These are phyloP conservation scores for Cinnamomum micranthum DNA, from an alignment of 164 flowering plant species.

Conservation along the genomic window DNA sequence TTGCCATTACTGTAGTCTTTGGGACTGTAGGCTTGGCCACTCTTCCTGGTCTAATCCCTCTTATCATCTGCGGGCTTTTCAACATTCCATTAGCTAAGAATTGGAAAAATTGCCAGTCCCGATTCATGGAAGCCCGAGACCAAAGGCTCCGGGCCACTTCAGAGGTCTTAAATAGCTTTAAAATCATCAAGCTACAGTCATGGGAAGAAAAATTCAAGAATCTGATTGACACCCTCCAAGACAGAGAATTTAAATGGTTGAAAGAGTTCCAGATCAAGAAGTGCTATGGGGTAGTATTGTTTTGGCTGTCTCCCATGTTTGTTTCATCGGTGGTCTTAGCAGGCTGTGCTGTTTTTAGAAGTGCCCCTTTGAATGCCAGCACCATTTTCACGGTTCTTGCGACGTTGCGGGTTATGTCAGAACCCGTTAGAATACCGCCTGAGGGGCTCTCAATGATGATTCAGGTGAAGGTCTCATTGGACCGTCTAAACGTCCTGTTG, in stretches of 20 bases:
- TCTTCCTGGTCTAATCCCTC: conserved; percentile 58
- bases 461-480: conserved; percentile 71
- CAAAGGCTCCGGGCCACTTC: conserved; percentile 64
- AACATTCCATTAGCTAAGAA: conserved; percentile 70
- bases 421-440: conserved; percentile 71
- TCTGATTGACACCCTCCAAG: conserved; percentile 46
- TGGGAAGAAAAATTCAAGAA: conserved; percentile 85
- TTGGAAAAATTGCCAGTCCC: conserved; percentile 46
- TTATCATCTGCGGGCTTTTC: conserved; percentile 49
- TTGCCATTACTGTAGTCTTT: conserved; percentile 47
- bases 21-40: conserved; percentile 59
- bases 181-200: conserved; percentile 76
- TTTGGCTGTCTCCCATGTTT: conserved; percentile 78
- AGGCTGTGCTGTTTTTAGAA: conserved; percentile 45
- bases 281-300: conserved; percentile 39
- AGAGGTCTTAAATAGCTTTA: conserved; percentile 78
- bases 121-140: conserved; percentile 68
- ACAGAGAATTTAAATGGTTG: conserved; percentile 62
- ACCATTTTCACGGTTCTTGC: conserved; percentile 80
- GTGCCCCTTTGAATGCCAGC: conserved; percentile 59
- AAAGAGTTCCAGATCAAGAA: conserved; percentile 36
- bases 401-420: conserved; percentile 50
- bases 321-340: conserved; percentile 59
- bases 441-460: conserved; percentile 58
- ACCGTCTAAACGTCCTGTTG: conserved; percentile 53